Evolutionary conservation across 768 basidiomycete genomes (phyloP), one percentile per base, ranked within the genome.

Genomic region (Hygrophorus russula): DNA sequence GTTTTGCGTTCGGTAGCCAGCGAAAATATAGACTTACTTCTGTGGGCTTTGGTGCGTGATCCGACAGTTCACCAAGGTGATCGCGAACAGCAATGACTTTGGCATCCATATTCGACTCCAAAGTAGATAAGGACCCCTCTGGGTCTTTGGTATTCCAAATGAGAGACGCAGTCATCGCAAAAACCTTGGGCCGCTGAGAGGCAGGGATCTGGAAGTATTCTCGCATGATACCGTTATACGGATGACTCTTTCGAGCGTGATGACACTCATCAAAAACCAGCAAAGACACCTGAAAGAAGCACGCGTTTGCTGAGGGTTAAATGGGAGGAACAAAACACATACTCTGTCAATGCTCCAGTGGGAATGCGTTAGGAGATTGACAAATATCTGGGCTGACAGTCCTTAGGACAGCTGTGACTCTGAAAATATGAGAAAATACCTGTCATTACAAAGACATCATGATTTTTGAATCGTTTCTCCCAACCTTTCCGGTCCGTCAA

Each of bases 111-210:
- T 82, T 87, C 34, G 65, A 63, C 57, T 92, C 86, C 2, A 90
- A 64, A 0, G 67, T 66, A 15, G 64, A 55, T 14, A 93, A 62
- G 2, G 84, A 83, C 17, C 71, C 71, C 14, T 64, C 58, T 0
- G 86, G 77, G 41, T 87, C 73, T 49, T 74, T 80, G 10, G 76
- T 70, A 49, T 86, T 84, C 82, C 83, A 89, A 18, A 90, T 78
- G 0, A 90, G 90, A 13, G 86, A 90, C 0, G 91, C 91, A 0
- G 91, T 93, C 80, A 94, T 84, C 2, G 91, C 91, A 47, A 93
- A 87, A n/a, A 94, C 69, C 56, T 85, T 89, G 8, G 87, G 85
- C n/a, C 82, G 68, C 14, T 63, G 53, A 1, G 39, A 19, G 33
- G 53, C 32, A 62, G 67, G 51, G 65, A 80, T 49, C 34, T 68